Evolutionary conservation across 2,329 filamentous ascomycete species (phyloP), one percentile per base, ranked within the genome.

Genomic region (Venturia aucupariae): DNA sequence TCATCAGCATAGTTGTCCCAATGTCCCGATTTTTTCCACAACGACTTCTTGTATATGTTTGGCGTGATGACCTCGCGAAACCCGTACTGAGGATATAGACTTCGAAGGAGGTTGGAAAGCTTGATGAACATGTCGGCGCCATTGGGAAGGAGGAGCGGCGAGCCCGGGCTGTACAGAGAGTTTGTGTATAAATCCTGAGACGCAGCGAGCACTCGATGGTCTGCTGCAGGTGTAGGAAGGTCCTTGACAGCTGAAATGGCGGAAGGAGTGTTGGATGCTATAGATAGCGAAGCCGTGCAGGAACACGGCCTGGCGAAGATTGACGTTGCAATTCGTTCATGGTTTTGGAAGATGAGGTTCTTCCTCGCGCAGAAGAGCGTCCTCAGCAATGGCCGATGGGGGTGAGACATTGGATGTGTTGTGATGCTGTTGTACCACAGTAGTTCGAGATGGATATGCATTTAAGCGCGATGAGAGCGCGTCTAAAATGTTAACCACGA

Each of bases 1-100:
- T 96, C 90, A 71, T 95, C 88, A 66, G 90, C 87, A 77, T 95
- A 96, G 74, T 95, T 95, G 64, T 93, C 87, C 81, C 92, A 86
- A 69, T 96, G 91, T 2, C 91, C 91, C 0, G 90, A 94, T 68
- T 86, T 87, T 70, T 90, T 86, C 92, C 91, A 96, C 38, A 96
- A 78, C 6, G 89, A 86, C 74, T 90, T 90, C 72, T 95, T 96
- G 80, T 94, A 96, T 72, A 96, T 94, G 60, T 87, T 94, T 1
- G 92, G 91, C 8, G 90, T 94, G 69, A 96, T 86, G 68, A 96
- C 91, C 74, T 96, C 91, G 68, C 92, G 83, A 73, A 93, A 95
- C 66, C 91, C 91, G 75, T 93, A 94, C 68, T 86, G 84, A 32
- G 88, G 84, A 72, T 96, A 96, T 72, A 96, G 90, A 66, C 87